phyloP scores from a whole-genome alignment of 176 grass and related monocot species.

The Dactylis glomerata region DNA sequence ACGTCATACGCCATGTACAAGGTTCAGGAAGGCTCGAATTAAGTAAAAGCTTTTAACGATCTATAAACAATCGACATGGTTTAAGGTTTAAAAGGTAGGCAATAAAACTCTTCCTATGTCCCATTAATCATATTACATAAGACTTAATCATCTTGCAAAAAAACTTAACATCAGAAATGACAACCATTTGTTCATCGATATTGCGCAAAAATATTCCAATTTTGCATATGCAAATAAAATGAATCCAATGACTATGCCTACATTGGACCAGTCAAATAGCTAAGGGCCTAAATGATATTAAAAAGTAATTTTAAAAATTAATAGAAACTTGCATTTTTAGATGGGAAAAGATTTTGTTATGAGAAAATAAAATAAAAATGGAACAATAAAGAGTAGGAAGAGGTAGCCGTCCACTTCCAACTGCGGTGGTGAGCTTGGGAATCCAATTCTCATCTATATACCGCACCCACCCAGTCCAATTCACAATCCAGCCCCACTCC shows the following conservation, averaged over 20 bases:
- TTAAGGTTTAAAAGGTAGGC: background rate
- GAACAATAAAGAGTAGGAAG: background rate
- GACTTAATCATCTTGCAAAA: background rate
- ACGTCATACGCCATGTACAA: no score
- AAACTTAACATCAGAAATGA: background rate
- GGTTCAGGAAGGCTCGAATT: background rate
- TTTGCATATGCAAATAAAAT: background rate
- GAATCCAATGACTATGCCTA: background rate
- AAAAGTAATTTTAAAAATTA: background rate
- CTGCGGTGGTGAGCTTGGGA: background rate
- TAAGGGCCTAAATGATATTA: background rate
- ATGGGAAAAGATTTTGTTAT: background rate
- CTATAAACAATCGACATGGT: background rate
- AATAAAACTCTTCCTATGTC: background rate
- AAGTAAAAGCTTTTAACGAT: background rate
- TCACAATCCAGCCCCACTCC: background rate
- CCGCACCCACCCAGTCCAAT: background rate
- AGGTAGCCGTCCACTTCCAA: background rate
- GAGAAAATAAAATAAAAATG: background rate
- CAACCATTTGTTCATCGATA: background rate
- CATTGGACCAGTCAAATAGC: background rate
- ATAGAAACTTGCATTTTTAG: background rate
- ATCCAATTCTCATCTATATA: slow-evolving; percentile 8
- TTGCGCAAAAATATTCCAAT: background rate
- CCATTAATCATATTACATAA: background rate